phyloP scores from a whole-genome alignment of 208 protist genomes.

The Wallacemonas rigidus region DNA sequence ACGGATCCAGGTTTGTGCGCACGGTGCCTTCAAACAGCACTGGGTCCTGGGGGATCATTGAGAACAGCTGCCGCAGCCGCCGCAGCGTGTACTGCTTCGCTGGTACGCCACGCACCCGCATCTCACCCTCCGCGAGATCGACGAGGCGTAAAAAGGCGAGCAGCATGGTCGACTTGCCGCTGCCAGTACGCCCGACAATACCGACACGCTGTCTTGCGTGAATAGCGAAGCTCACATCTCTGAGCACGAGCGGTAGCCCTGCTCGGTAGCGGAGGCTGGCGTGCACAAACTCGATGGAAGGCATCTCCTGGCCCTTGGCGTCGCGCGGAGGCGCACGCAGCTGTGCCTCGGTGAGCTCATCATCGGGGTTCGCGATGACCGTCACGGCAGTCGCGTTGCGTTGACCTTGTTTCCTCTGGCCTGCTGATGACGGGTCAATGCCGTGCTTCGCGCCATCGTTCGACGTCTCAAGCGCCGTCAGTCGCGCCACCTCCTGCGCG shows the following conservation, averaged over 20 bases:
- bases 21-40: slow-evolving; percentile 82
- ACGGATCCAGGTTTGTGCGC: slow-evolving; percentile 79
- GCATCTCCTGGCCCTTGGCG: background rate
- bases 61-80: slow-evolving; percentile 66
- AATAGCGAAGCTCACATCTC: slow-evolving; percentile 57
- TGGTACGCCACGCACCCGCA: slow-evolving; percentile 42
- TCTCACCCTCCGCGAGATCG: slow-evolving; percentile 52
- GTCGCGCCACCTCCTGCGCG: slow-evolving; percentile 2
- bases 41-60: slow-evolving; percentile 88
- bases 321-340: slow-evolving; percentile 7
- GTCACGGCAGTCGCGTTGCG: slow-evolving; percentile 4
- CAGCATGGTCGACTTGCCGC: slow-evolving; percentile 87
- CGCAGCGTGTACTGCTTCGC: slow-evolving; percentile 43
- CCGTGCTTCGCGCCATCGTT: background rate
- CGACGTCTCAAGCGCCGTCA: slow-evolving; percentile 1
- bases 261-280: slow-evolving; percentile 75
- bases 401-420: background rate
- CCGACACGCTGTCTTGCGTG: slow-evolving; percentile 72
- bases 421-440: background rate
- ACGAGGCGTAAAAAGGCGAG: slow-evolving; percentile 76
- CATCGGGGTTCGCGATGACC: slow-evolving; percentile 11
- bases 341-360: slow-evolving; percentile 17
- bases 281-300: slow-evolving; percentile 50
- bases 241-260: slow-evolving; percentile 68
- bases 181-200: slow-evolving; percentile 86